These are phyloP conservation scores for Chrysanthemum makinoi DNA, from an alignment of 129 eudicot species.

Conservation along the genomic window DNA sequence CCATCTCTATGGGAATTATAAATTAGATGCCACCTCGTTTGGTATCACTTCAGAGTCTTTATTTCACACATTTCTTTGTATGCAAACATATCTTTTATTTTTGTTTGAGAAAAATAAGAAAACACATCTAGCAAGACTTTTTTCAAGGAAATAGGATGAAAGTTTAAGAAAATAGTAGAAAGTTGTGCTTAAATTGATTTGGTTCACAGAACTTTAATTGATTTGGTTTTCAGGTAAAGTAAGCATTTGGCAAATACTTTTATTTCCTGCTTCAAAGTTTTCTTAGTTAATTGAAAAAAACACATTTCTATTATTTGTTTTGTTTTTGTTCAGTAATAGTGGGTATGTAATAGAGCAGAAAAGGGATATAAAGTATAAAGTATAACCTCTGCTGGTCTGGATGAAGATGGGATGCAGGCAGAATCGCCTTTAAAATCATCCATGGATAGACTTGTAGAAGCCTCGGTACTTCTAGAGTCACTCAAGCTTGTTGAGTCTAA, in stretches of 20 bases:
- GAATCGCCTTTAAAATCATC: slow-evolving; percentile 61
- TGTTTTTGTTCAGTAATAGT: no score
- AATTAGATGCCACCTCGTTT: not conserved
- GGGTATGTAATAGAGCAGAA: not conserved
- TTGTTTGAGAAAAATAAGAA: not conserved
- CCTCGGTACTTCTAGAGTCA: slow-evolving; percentile 69
- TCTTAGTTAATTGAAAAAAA: no score
- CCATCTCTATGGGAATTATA: no score
- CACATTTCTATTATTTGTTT: no score
- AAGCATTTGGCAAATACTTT: not conserved
- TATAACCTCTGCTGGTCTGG: slow-evolving; percentile 65
- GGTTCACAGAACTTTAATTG: not conserved
- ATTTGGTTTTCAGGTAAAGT: not conserved
- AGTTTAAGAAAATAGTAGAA: no score
- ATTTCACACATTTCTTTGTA: not conserved
- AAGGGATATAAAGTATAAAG: not conserved
- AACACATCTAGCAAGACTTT: not conserved
- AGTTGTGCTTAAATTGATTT: no score
- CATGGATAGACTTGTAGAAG: slow-evolving; percentile 55
- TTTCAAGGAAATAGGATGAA: not conserved
- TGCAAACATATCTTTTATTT: not conserved
- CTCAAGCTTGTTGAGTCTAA: slow-evolving; percentile 51
- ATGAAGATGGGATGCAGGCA: slow-evolving; percentile 54
- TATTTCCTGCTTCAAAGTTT: not conserved
- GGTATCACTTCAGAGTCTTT: not conserved